Evolutionary conservation across 176 grass and related monocot species (phyloP).

Genomic region (Zoysia japonica): DNA sequence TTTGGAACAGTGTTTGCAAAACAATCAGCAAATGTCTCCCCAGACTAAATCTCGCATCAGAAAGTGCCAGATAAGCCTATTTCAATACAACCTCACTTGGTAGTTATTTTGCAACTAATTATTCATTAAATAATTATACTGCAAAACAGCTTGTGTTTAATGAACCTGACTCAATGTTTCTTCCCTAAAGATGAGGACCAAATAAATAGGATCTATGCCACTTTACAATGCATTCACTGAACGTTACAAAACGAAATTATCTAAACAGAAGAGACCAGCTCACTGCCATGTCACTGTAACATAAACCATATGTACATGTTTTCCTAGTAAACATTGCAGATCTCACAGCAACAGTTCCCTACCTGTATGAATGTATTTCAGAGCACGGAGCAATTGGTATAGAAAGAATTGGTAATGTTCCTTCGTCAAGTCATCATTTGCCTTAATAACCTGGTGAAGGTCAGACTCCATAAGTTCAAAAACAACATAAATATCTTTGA

Average conservation of each 20-base stretch:
- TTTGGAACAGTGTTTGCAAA: slow-evolving; percentile 15
- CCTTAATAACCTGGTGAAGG: slow-evolving; percentile 99
- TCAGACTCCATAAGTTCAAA: slow-evolving; percentile 99
- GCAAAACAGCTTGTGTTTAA: not conserved
- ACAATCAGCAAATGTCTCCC: not conserved
- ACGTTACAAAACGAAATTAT: not conserved
- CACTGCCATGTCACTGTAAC: slow-evolving; percentile 15
- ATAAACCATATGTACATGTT: not conserved
- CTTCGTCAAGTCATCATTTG: slow-evolving; percentile 96
- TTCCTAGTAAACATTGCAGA: slow-evolving; percentile 2
- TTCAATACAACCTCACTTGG: not conserved
- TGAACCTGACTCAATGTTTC: not conserved
- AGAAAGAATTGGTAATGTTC: slow-evolving; percentile 99
- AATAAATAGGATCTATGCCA: not conserved
- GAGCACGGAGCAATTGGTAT: slow-evolving; percentile 91
- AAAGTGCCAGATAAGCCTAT: not conserved
- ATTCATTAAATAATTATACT: not conserved
- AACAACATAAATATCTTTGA: slow-evolving; percentile 99
- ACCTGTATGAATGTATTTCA: slow-evolving; percentile 99
- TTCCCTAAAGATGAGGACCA: not conserved
- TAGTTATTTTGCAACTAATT: not conserved
- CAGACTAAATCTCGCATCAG: not conserved
- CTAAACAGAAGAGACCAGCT: slow-evolving; percentile 8
- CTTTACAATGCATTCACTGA: not conserved
- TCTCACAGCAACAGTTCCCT: slow-evolving; percentile 4